phyloP scores from a whole-genome alignment of 768 basidiomycete genomes.

The Naematelia aurantialba region DNA sequence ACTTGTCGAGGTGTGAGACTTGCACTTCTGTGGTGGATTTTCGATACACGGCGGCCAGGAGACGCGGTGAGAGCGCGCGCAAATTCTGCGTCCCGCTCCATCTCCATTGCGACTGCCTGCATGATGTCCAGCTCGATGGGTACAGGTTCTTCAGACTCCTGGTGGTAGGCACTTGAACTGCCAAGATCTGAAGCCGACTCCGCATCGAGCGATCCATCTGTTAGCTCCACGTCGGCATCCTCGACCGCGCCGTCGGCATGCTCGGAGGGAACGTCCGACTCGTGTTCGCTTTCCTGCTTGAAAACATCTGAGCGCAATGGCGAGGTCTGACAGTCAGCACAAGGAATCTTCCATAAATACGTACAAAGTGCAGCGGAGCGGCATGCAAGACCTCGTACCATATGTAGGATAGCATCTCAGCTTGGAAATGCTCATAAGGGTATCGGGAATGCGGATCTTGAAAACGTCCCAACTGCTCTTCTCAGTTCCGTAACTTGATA shows the following conservation, averaged over 20 bases:
- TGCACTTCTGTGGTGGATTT: background rate
- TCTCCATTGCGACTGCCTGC: background rate
- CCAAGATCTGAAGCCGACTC: background rate
- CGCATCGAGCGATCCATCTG: constrained; percentile 8
- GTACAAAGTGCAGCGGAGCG: constrained; percentile 2
- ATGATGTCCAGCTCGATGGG: background rate
- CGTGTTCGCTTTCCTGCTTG: background rate
- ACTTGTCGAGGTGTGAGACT: constrained; percentile 5
- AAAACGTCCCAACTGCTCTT: constrained; percentile 1
- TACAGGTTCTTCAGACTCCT: background rate
- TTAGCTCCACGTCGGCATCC: constrained; percentile 10
- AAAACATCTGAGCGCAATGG: background rate
- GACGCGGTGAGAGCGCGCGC: background rate
- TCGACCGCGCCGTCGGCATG: background rate
- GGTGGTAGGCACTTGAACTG: background rate
- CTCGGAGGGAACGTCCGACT: background rate
- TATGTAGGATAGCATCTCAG: constrained; percentile 23
- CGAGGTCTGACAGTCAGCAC: background rate
- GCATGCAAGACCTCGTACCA: constrained; percentile 14
- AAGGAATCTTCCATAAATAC: background rate
- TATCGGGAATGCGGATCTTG: constrained; percentile 1
- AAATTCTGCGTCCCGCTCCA: background rate
- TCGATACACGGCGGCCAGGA: background rate
- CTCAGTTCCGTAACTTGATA: background rate
- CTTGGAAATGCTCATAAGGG: constrained; percentile 16